A percentile compares a stretch with the other conserved stretches of the same genome.
phyloP scores from a whole-genome alignment of 192 early-diverging fungal species.

The Linnemannia schmuckeri region DNA sequence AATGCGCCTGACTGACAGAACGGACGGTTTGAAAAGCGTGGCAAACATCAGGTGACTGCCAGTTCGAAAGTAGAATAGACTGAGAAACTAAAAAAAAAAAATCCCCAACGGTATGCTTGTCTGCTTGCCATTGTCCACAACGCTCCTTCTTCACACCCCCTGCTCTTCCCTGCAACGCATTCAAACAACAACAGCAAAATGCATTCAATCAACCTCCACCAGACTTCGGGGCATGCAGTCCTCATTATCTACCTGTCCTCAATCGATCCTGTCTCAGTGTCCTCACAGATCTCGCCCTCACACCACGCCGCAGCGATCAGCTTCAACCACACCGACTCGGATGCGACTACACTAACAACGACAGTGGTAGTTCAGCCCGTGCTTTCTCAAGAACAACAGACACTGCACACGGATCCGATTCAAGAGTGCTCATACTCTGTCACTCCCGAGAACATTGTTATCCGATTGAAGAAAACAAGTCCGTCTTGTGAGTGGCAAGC shows the following conservation, averaged over 20 bases:
- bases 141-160: background rate
- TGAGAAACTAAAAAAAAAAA: background rate
- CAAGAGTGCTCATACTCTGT: constrained; percentile 20
- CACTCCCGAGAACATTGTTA: constrained; percentile 24
- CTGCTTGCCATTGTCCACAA: background rate
- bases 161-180: background rate
- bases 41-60: constrained; percentile 4
- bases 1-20: background rate
- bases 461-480: constrained; percentile 19
- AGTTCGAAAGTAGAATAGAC: background rate
- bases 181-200: background rate
- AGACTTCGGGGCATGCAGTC: constrained; percentile 40
- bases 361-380: background rate
- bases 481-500: constrained; percentile 31
- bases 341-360: background rate
- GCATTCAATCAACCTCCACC: constrained; percentile 26
- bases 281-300: background rate
- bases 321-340: background rate
- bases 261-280: constrained; percentile 27
- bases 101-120: background rate
- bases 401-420: background rate
- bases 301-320: background rate
- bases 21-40: background rate
- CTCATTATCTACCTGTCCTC: constrained; percentile 18
- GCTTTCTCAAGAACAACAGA: background rate